A percentile compares a stretch with the other conserved stretches of the same genome.
Evolutionary conservation across 139 green algal genomes (phyloP).

Genomic region (Chlorella sp.): DNA sequence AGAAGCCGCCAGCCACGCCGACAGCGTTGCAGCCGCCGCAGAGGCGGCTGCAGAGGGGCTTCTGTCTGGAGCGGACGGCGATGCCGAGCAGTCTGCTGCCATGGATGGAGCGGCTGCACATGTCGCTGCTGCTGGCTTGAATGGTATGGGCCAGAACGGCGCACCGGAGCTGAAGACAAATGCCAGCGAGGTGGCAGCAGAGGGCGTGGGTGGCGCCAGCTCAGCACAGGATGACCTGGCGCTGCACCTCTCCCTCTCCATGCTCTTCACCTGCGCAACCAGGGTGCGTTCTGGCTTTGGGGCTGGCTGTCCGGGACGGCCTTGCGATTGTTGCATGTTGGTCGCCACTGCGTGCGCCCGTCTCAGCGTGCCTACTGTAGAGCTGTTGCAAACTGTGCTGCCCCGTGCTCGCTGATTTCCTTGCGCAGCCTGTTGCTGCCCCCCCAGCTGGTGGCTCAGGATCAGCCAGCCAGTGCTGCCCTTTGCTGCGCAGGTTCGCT

Average conservation of each 20-base stretch:
- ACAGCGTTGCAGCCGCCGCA: background rate
- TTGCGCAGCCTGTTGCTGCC: too few relatives aligned
- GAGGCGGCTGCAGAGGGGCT: background rate
- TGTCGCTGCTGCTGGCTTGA: too few relatives aligned
- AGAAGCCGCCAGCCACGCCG: background rate
- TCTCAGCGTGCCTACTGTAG: too few relatives aligned
- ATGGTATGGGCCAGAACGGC: too few relatives aligned
- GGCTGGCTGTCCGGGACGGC: too few relatives aligned
- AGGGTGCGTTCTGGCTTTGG: background rate
- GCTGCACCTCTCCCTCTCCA: conserved; percentile 32
- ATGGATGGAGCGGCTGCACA: too few relatives aligned
- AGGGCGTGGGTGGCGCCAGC: background rate
- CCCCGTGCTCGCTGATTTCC: too few relatives aligned
- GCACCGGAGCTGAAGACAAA: background rate
- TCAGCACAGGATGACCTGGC: conserved; percentile 17
- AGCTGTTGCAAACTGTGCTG: too few relatives aligned
- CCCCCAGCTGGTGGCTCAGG: too few relatives aligned
- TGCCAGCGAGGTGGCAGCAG: background rate
- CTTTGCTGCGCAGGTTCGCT: background rate
- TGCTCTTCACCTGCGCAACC: conserved; percentile 24
- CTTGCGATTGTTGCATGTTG: too few relatives aligned
- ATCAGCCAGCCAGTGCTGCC: too few relatives aligned
- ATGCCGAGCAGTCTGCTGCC: background rate
- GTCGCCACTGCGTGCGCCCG: background rate
- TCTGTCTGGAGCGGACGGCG: background rate